Base-by-base conservation (phyloP, 768 basidiomycete species). In the Scleroderma citrinum region DNA sequence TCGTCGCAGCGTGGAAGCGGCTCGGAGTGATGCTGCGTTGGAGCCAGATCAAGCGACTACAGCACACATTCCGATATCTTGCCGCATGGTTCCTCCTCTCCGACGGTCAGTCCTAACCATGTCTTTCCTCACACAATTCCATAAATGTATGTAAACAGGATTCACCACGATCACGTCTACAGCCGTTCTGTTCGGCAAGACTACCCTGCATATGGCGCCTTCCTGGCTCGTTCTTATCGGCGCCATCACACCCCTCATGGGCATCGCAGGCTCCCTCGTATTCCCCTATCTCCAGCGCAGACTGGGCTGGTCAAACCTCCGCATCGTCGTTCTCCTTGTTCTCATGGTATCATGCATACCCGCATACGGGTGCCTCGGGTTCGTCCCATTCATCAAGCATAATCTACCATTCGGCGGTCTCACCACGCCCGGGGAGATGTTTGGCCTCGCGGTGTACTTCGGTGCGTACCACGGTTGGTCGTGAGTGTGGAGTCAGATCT, bases 21-120 rank as follows among this genome's bases (percentile, higher is more conserved):
- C 73, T 98, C 0, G 82, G 80, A 0, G 71, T 69, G 29, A 92
- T 92, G 86, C 71, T 97, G 19, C 73, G 72, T 1, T 83, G 80
- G 74, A 69, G 68, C 7, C 84, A 95, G 60, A 81, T 94, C 35
- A 77, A 77, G 63, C 77, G 77, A 46, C 72, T 97, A 14, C 76
- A 77, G 26, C 85, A 92, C 59, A 92, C 93, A 1, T 98, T 94
- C 73, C 77, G 77, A 56, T 97, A 91, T 58, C 82, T 97, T 37
- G 78, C 83, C 5, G 92, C 95, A 0, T 97, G 94, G 93, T 94
- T 96, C 64, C 75, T 98, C 12, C 78, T 98, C 20, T 91, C 88
- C 1, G 94, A 98, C 59, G 90, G 92, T 88, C 46, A 29, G 26
- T 29, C 26, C 8, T 29, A 5, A 29, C 26, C 26, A 29, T 29